phyloP scores from a whole-genome alignment of 768 basidiomycete species.

The Macrolepiota albuminosa region DNA sequence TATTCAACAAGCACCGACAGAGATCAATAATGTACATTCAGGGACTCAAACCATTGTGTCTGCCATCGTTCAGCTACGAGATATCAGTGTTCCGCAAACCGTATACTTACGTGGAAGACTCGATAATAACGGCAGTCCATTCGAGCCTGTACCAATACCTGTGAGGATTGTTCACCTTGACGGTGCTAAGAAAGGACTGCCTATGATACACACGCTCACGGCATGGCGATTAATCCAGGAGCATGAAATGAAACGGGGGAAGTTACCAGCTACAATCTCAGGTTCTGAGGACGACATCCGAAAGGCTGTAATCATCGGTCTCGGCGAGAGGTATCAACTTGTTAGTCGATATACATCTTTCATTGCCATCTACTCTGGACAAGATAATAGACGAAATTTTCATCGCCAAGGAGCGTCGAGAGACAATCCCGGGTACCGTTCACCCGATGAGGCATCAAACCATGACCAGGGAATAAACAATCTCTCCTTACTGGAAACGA shows the following conservation, averaged over 20 bases:
- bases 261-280: constrained; percentile 24
- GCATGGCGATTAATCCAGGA: constrained; percentile 53
- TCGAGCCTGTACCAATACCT: constrained; percentile 24
- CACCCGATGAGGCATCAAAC: background rate
- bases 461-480: background rate
- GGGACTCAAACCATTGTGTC: constrained; percentile 30
- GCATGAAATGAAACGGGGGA: constrained; percentile 31
- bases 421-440: background rate
- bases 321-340: constrained; percentile 49
- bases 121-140: constrained; percentile 25
- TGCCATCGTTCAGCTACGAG: constrained; percentile 27
- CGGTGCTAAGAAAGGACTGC: constrained; percentile 26
- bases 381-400: constrained; percentile 12
- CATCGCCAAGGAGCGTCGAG: background rate
- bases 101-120: constrained; percentile 31
- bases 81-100: constrained; percentile 23
- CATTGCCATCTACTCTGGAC: constrained; percentile 43
- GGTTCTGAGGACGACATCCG: constrained; percentile 30
- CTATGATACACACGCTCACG: constrained; percentile 48
- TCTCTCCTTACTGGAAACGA: background rate
- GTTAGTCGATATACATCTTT: constrained; percentile 52
- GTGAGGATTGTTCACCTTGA: constrained; percentile 27
- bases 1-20: constrained; percentile 31
- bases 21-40: constrained; percentile 29
- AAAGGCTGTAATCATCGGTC: constrained; percentile 41